These are phyloP conservation scores for Globisporangium rhizosaccharum DNA, from an alignment of 352 stramenopile species.

Conservation along the genomic window DNA sequence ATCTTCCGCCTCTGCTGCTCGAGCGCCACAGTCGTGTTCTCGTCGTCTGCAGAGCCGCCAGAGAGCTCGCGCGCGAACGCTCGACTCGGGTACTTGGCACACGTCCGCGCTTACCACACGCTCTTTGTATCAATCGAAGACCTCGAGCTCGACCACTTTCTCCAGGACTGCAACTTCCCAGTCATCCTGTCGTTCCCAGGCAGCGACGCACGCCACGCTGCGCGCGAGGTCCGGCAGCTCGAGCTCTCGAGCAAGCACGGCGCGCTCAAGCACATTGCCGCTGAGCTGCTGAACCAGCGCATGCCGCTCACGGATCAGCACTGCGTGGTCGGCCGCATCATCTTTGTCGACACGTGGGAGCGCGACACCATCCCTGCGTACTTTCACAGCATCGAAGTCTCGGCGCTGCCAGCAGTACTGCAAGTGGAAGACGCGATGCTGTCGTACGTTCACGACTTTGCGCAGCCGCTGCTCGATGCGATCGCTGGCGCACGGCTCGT, in stretches of 20 bases:
- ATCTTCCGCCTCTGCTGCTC: conserved; percentile 39
- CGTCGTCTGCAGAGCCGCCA: conserved; percentile 41
- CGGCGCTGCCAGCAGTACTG: conserved; percentile 45
- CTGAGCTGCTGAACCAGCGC: conserved; percentile 31
- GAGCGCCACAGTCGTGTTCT: conserved; percentile 37
- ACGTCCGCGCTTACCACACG: conserved; percentile 59
- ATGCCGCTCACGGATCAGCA: conserved; percentile 23
- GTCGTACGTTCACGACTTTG: conserved; percentile 36
- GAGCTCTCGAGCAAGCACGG: conserved; percentile 39
- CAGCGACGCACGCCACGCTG: conserved; percentile 9
- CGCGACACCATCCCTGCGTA: conserved; percentile 42
- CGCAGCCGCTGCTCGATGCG: conserved; percentile 35
- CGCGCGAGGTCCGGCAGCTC: conserved; percentile 25
- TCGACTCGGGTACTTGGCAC: conserved; percentile 57
- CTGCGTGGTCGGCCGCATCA: conserved; percentile 41
- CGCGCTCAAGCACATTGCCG: conserved; percentile 22
- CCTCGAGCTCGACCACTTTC: conserved; percentile 65
- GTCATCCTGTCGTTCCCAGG: conserved; percentile 51
- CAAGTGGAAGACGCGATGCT: conserved; percentile 68
- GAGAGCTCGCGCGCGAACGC: conserved; percentile 37
- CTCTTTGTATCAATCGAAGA: conserved; percentile 42
- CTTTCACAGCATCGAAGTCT: conserved; percentile 64
- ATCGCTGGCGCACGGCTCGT: conserved; percentile 8
- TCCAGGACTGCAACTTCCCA: conserved; percentile 70
- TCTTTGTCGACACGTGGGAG: conserved; percentile 52